Percentiles rank a stretch among this genome's conserved stretches.
Conservation (phyloP, 2,329 filamentous ascomycete species). For the Hymenoscyphus repandus region DNA sequence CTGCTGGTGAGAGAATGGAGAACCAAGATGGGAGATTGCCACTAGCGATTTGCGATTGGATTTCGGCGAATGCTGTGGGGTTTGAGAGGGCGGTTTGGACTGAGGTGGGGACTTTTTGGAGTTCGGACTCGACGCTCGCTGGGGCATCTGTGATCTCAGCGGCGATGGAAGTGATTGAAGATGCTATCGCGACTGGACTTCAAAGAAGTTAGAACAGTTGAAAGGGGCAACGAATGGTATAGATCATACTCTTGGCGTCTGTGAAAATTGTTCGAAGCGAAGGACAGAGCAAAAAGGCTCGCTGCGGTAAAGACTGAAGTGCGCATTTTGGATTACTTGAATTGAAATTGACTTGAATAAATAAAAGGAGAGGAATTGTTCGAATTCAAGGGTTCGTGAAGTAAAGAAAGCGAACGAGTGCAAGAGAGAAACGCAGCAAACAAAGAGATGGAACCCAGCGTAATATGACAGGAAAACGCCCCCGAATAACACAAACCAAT, state of each 20-base stretch:
- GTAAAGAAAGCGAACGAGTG: too few relatives aligned
- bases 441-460: too few relatives aligned
- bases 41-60: neutral
- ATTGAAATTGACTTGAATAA: too few relatives aligned
- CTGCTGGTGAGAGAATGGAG: constrained; percentile 8
- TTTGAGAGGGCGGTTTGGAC: constrained; percentile 5
- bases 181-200: neutral
- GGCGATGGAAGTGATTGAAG: constrained; percentile 9
- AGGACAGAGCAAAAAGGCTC: neutral
- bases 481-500: too few relatives aligned
- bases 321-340: neutral
- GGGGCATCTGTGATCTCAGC: constrained; percentile 3
- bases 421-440: too few relatives aligned
- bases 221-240: neutral
- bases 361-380: too few relatives aligned
- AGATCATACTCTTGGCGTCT: too few relatives aligned
- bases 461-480: too few relatives aligned
- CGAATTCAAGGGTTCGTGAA: too few relatives aligned
- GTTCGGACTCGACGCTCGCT: constrained; percentile 4
- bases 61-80: constrained; percentile 4
- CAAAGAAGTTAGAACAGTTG: neutral
- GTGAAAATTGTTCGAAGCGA: neutral
- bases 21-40: constrained; percentile 7
- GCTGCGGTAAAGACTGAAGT: neutral
- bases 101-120: constrained; percentile 9